Evolutionary conservation across 2,329 filamentous ascomycete species (phyloP), one percentile per base, ranked within the genome.

Genomic region (Aspergillus luchuensis): DNA sequence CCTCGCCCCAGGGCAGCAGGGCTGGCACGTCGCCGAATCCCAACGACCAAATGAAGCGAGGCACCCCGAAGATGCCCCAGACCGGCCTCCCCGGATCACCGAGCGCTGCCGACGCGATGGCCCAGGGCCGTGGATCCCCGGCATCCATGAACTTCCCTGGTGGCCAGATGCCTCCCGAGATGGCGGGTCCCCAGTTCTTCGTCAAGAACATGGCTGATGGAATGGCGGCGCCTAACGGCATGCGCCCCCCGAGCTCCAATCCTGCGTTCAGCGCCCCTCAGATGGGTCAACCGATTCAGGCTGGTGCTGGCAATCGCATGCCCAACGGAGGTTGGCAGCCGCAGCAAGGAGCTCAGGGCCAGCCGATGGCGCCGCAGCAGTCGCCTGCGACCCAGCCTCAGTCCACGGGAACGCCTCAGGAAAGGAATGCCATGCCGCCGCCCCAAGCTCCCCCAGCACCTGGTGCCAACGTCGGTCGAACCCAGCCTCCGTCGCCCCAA

Each of bases 41-140:
- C 38, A 82, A 79, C 65, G 86, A 87, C 61, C 83, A 85, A 70
- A 87, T 87, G 82, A 86, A 85, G 73, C 79, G 85, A 64, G 84
- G 83, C 47, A 87, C 85, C 21, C 84, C 85, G 11, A 87, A 87
- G 74, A 80, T 88, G 71, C 79, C 79, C 55, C 84, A 82, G 66
- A 79, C 79, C 64, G 84, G 82, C 59, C 76, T 87, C 55, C 85
- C 85, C 11, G 78, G 77, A 43, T 87, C 85, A 17, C 85, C 85
- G 19, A 82, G 83, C 67, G 82, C 85, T 36, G 85, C 82, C 61
- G 84, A 83, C 53, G 69, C 78, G 38, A 84, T 87, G 81, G 77
- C 75, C 43, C 82, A 81, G 67, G 82, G 83, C 59, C 82, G 86
- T 63, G 82, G 80, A 61, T 88, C 86, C n/a, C 86, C 86, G 38